Evolutionary conservation across 305 asterid genomes (phyloP).

Genomic region (Withania somnifera): DNA sequence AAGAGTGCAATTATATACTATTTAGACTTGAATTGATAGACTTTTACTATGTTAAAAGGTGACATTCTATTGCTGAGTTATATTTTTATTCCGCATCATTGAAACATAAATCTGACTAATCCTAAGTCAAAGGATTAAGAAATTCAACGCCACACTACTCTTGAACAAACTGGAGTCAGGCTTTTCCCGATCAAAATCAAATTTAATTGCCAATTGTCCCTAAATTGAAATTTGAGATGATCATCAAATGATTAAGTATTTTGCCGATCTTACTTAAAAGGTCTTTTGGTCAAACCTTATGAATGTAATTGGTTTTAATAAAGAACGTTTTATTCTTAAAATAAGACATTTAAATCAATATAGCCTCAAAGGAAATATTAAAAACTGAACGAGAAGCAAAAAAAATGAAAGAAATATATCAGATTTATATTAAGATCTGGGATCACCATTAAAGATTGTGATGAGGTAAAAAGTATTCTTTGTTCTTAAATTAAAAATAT

Average conservation of each 20-base stretch:
- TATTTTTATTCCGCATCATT: no score
- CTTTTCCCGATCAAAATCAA: no score
- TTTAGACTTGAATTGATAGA: no score
- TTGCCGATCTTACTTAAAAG: no score
- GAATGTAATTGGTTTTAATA: neutral
- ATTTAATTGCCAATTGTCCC: no score
- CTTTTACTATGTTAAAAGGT: no score
- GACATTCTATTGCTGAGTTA: no score
- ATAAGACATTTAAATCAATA: neutral
- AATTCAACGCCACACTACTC: no score
- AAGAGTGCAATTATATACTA: neutral
- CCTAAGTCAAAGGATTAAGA: no score
- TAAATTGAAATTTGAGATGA: neutral
- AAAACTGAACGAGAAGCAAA: neutral
- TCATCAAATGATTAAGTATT: neutral
- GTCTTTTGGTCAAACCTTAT: neutral
- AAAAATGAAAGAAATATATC: neutral
- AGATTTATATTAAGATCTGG: neutral
- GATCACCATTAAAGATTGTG: neutral
- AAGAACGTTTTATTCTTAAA: accelerated
- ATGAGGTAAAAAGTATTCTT: neutral
- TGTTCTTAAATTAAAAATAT: neutral
- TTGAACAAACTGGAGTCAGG: no score
- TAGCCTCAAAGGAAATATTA: accelerated
- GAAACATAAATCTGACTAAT: no score